Evolutionary conservation across 441 rosid genomes (phyloP).

Genomic region (Arabidopsis lyrata): DNA sequence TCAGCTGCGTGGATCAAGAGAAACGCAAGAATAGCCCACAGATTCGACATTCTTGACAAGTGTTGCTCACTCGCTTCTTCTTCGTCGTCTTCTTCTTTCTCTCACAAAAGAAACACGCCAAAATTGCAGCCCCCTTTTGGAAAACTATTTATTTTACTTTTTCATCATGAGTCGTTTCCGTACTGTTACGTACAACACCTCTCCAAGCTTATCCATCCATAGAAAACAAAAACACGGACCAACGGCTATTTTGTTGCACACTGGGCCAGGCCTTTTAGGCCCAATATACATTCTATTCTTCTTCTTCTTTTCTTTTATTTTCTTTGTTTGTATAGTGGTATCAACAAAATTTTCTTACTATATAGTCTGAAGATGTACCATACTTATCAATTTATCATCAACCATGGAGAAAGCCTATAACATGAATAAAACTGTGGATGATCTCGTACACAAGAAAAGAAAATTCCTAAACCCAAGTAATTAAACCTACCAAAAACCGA

Average conservation of each 20-base stretch:
- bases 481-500: not conserved
- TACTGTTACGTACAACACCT: not conserved
- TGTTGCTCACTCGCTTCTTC: not conserved
- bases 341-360: no score
- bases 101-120: not conserved
- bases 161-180: not conserved
- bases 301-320: no score
- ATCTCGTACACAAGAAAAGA: no score
- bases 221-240: not conserved
- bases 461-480: no score
- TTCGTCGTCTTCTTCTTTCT: not conserved
- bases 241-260: not conserved
- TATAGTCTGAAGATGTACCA: no score
- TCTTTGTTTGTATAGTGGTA: no score
- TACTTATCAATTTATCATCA: no score
- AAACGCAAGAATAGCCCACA: not conserved
- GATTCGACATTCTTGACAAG: not conserved
- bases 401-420: no score
- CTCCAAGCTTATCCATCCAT: not conserved
- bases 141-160: not conserved
- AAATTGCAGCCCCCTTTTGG: not conserved
- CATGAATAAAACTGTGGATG: no score
- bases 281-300: no score
- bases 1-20: not conserved
- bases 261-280: not conserved